A percentile compares a stretch with the other conserved stretches of the same genome.
Conservation (phyloP, 139 green algal species). For the Parachlorella kessleri region DNA sequence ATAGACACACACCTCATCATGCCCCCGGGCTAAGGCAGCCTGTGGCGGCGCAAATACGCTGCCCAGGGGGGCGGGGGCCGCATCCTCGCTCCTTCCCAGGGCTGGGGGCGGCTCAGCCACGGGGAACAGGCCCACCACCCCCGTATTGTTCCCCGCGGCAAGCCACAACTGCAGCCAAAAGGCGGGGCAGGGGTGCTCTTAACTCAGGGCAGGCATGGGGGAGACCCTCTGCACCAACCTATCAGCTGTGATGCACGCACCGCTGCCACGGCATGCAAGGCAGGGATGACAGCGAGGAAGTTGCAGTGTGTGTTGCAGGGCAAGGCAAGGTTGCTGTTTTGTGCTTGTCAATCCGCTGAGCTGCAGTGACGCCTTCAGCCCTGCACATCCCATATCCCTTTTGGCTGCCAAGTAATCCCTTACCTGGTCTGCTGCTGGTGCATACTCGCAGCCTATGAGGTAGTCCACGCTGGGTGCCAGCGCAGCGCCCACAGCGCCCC, state of each 20-base stretch:
- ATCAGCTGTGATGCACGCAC: not conserved
- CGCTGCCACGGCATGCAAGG: not conserved
- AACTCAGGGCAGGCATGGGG: not conserved
- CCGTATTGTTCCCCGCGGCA: conserved; percentile 57
- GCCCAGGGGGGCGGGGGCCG: not conserved
- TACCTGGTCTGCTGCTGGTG: conserved; percentile 46
- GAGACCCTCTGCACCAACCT: not conserved
- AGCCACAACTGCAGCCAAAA: conserved; percentile 44
- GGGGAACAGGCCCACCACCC: conserved; percentile 60
- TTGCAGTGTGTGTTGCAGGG: not conserved
- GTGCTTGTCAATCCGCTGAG: no score
- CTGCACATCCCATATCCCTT: conserved; percentile 7
- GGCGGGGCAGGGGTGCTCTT: not conserved
- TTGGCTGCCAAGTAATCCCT: conserved; percentile 50
- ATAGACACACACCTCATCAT: conserved; percentile 61
- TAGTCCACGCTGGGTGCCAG: conserved; percentile 56
- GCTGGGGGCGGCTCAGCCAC: conserved; percentile 43
- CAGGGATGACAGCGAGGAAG: not conserved
- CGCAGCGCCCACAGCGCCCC: not conserved
- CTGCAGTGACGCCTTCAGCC: not conserved
- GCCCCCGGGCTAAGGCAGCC: conserved; percentile 54
- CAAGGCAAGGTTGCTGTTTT: no score
- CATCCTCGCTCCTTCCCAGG: not conserved
- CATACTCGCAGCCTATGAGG: conserved; percentile 67
- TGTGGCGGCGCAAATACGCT: conserved; percentile 40